Evolutionary conservation across 306 rosid species (phyloP).

Genomic region (Prunus armeniaca): DNA sequence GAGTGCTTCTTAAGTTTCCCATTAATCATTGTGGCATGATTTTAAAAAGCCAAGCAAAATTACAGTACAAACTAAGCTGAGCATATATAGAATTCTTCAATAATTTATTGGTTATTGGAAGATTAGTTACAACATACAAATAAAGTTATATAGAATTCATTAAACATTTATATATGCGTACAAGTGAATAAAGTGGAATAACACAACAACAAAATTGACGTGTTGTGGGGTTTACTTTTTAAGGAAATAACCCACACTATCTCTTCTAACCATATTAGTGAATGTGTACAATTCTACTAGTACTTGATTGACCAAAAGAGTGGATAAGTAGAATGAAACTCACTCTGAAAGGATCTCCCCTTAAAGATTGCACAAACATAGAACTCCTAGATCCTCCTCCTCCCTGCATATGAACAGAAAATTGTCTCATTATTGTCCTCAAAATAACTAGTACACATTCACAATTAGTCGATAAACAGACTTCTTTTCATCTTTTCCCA

Average conservation of each 20-base stretch:
- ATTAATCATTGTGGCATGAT: not conserved
- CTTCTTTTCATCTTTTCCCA: not conserved
- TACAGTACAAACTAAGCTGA: not conserved
- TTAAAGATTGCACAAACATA: slow-evolving; percentile 85
- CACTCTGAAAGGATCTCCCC: slow-evolving; percentile 89
- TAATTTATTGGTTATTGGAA: too few relatives aligned
- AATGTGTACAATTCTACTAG: not conserved
- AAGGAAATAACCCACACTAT: not conserved
- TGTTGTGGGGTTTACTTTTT: not conserved
- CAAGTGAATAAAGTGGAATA: not conserved
- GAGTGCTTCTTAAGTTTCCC: too few relatives aligned
- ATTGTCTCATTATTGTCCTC: not conserved
- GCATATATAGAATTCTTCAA: not conserved
- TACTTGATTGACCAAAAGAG: not conserved
- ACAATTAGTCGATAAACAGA: not conserved
- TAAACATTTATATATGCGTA: not conserved
- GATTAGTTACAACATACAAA: not conserved
- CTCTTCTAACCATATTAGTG: not conserved
- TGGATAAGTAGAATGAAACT: slow-evolving; percentile 31
- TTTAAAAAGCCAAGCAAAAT: not conserved
- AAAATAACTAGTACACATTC: slow-evolving; percentile 17
- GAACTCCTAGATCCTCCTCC: slow-evolving; percentile 57
- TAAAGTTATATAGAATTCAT: not conserved
- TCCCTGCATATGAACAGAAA: slow-evolving; percentile 50
- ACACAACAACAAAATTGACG: not conserved